Evolutionary conservation across 1,284 basidiomycete genomes (phyloP).

Genomic region (Fomitopsis schrenkii): DNA sequence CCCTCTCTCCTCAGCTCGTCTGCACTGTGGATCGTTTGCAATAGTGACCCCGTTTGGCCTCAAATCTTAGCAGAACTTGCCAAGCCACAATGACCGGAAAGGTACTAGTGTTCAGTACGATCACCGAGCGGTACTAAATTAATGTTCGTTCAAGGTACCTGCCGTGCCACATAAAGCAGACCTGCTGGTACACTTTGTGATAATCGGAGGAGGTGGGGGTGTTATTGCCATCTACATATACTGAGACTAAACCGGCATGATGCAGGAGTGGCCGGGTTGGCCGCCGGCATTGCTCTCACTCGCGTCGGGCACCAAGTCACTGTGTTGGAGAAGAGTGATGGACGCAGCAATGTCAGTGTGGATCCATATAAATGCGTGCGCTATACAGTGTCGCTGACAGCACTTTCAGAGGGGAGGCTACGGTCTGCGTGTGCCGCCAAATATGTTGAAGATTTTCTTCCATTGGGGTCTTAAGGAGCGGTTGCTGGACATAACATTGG

Average conservation of each 20-base stretch:
- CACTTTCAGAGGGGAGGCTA: slow-evolving; percentile 1
- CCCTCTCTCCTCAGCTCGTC: too few relatives aligned
- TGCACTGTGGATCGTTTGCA: too few relatives aligned
- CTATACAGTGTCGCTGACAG: neutral
- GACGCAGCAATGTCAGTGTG: slow-evolving; percentile 31
- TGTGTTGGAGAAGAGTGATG: slow-evolving; percentile 45
- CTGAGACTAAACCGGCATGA: neutral
- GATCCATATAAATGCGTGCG: neutral
- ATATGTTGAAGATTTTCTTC: slow-evolving; percentile 52
- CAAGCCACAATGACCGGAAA: too few relatives aligned
- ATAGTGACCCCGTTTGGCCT: too few relatives aligned
- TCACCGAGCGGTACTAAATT: neutral
- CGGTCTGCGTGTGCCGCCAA: slow-evolving; percentile 50
- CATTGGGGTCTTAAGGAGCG: slow-evolving; percentile 49
- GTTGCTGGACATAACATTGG: slow-evolving; percentile 31
- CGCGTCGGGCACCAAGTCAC: slow-evolving; percentile 51
- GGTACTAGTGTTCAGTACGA: too few relatives aligned
- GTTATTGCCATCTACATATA: neutral
- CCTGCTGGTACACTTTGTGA: slow-evolving; percentile 1
- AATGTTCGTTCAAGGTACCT: neutral
- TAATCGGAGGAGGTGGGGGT: slow-evolving; percentile 3
- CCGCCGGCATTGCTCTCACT: slow-evolving; percentile 14
- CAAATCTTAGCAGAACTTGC: too few relatives aligned
- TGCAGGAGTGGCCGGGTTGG: slow-evolving; percentile 5
- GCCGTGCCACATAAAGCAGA: neutral